Percentiles rank a stretch among this genome's conserved stretches.
phyloP scores from a whole-genome alignment of 139 green algal species.

The Micractinium sp. region DNA sequence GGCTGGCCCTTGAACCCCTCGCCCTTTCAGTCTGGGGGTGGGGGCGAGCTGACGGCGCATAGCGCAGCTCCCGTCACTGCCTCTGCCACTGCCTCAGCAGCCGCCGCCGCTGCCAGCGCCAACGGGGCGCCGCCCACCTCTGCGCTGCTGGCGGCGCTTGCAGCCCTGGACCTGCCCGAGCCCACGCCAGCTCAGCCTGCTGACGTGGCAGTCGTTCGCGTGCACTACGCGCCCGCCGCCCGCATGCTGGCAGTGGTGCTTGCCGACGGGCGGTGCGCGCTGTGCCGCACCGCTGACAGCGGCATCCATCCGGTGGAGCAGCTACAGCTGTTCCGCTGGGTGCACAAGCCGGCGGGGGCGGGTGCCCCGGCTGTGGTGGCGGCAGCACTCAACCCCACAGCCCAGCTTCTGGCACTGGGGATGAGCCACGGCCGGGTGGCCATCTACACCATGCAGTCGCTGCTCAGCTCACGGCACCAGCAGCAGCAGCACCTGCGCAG shows the following conservation, averaged over 20 bases:
- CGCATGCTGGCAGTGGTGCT: slow-evolving; percentile 57
- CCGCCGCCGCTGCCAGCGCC: background rate
- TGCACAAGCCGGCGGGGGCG: slow-evolving; percentile 23
- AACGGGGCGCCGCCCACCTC: background rate
- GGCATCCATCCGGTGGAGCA: slow-evolving; percentile 46
- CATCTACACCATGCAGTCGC: slow-evolving; percentile 60
- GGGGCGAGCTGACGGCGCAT: background rate
- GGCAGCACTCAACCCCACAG: slow-evolving; percentile 27
- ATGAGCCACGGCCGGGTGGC: slow-evolving; percentile 64
- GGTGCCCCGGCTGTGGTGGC: slow-evolving; percentile 21
- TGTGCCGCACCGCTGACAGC: slow-evolving; percentile 39
- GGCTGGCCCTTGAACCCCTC: background rate
- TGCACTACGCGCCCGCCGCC: slow-evolving; percentile 44
- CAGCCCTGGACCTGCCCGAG: slow-evolving; percentile 23
- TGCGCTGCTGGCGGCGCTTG: background rate
- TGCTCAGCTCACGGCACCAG: slow-evolving; percentile 3
- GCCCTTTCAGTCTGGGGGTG: background rate
- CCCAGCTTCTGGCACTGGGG: slow-evolving; percentile 77
- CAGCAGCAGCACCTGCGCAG: background rate
- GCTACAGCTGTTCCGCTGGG: slow-evolving; percentile 38
- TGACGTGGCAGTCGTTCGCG: slow-evolving; percentile 18
- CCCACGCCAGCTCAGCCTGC: slow-evolving; percentile 26
- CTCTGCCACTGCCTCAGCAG: background rate
- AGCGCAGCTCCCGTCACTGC: background rate
- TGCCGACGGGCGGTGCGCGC: slow-evolving; percentile 46